Conservation (phyloP, 768 basidiomycete species). For the Russula vinacea region DNA sequence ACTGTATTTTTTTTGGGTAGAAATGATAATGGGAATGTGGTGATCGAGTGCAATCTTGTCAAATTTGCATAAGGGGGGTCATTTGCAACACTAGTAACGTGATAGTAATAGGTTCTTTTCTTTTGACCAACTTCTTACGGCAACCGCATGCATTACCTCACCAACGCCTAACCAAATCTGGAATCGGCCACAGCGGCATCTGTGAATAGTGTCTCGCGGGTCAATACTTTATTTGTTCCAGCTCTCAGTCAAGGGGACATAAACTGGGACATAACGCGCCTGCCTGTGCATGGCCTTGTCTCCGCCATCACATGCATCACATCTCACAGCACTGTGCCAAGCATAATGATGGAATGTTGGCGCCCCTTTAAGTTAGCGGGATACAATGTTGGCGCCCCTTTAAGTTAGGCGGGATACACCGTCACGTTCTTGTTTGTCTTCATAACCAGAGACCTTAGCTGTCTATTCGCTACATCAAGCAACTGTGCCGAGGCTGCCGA, state of each 20-base stretch:
- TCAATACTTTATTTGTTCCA: background rate
- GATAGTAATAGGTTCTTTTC: no score
- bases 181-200: no score
- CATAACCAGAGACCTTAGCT: background rate
- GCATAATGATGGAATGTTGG: background rate
- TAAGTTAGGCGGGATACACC: background rate
- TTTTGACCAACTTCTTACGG: no score
- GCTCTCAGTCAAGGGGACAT: background rate
- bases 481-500: constrained; percentile 5
- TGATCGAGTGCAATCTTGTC: no score
- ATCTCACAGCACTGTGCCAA: background rate
- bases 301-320: background rate
- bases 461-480: background rate
- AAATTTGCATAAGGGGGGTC: no score
- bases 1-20: no score
- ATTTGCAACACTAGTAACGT: no score
- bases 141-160: no score
- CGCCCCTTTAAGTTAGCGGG: background rate
- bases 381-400: background rate
- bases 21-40: no score
- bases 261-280: background rate
- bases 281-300: background rate
- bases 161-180: background rate
- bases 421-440: background rate
- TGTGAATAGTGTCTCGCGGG: background rate